Conservation (phyloP, 805 yeast species). For the Peterozyma xylosa region DNA sequence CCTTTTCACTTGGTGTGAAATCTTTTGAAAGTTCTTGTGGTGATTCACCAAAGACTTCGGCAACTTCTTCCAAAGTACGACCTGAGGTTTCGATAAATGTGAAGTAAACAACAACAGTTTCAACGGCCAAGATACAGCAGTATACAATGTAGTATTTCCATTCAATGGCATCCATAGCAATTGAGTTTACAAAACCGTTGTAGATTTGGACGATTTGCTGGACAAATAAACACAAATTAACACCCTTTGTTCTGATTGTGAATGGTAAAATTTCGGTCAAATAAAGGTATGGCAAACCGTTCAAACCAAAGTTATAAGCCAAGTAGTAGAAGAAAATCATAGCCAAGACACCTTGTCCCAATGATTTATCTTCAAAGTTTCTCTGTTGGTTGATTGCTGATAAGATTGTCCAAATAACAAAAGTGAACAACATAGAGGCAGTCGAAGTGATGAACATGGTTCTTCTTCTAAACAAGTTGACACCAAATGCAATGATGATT, state of each 20-base stretch:
- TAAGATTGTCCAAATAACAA: slow-evolving; percentile 33
- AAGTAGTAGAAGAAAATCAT: slow-evolving; percentile 41
- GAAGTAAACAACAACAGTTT: slow-evolving; percentile 20
- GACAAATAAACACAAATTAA: slow-evolving; percentile 14
- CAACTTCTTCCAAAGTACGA: slow-evolving; percentile 29
- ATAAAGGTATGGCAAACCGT: slow-evolving; percentile 39
- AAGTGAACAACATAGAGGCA: slow-evolving; percentile 27
- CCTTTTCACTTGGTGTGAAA: background rate
- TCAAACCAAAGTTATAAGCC: slow-evolving; percentile 32
- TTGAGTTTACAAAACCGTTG: slow-evolving; percentile 25
- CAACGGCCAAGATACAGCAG: slow-evolving; percentile 22
- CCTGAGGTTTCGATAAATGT: slow-evolving; percentile 31
- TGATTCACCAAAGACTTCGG: slow-evolving; percentile 26
- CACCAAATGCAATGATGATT: slow-evolving; percentile 20
- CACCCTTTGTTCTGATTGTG: slow-evolving; percentile 14
- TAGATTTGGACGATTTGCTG: slow-evolving; percentile 20
- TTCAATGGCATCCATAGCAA: slow-evolving; percentile 28
- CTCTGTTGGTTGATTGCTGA: slow-evolving; percentile 39
- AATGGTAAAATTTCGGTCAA: slow-evolving; percentile 33
- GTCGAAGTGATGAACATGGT: slow-evolving; percentile 26
- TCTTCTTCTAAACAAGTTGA: slow-evolving; percentile 27
- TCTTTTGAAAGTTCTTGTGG: slow-evolving; percentile 12
- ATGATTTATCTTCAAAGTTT: slow-evolving; percentile 28
- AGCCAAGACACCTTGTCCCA: slow-evolving; percentile 39
- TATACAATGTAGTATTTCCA: slow-evolving; percentile 30